Evolutionary conservation across 257 asterid genomes (phyloP), one percentile per base, ranked within the genome.

Genomic region (Solanum paucissectum): DNA sequence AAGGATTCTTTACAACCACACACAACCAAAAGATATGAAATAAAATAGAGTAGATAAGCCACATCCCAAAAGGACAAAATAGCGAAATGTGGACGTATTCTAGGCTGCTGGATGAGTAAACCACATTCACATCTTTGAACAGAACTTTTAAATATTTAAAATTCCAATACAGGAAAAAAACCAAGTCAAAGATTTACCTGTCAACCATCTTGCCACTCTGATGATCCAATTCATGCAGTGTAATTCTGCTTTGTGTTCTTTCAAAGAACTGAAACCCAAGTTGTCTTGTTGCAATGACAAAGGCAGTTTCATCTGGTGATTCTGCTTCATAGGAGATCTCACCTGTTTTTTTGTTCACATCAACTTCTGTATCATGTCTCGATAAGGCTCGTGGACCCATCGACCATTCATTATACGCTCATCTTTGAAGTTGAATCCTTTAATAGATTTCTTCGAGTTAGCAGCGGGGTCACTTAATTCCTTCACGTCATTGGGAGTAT

Each of bases 241-340:
- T 44, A 44, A 44, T 44, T 44, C 18, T 44, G 52, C 6, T 44
- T 44, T 44, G 52, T 44, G 52, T 46, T 46, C 55, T 12, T 46
- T 46, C 18, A 46, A 46, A 95, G 90, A 97, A 95, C 84, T 95
- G 94, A 87, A 97, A 95, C 4, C 98, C 98, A 86, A 97, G 93
- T 89, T 97, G 98, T 88, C 95, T 93, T 40, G 99, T 98, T 85
- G 98, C 96, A 90, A 97, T 92, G 62, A 97, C 98, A 89, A 97
- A 97, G 20, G 98, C 98, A 86, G 98, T 94, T 91, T 97, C 99
- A 91, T 97, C 99, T 1, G 98, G 99, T 23, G 98, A 97, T 92
- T 97, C 99, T 10, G 98, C 99, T 92, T 95, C 98, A 82, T 95
- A 97, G 10, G 94, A 86, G 87, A 95, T 93, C 86, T 93, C 94